These are phyloP conservation scores for Penicillium desertorum DNA, from an alignment of 495 filamentous ascomycete species.

Conservation along the genomic window DNA sequence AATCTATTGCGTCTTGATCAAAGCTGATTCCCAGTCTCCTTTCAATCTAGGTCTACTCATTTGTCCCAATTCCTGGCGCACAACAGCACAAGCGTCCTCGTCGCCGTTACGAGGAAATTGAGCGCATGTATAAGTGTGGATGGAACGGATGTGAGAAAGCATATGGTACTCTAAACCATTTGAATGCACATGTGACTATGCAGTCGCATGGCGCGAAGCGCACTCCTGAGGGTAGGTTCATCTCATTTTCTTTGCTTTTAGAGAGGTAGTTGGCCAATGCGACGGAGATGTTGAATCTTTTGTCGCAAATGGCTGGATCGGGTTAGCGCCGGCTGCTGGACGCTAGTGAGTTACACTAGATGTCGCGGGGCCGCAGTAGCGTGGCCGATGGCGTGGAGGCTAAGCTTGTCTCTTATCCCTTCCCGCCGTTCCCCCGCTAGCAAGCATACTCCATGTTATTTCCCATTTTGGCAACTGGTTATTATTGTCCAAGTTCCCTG, in stretches of 20 bases:
- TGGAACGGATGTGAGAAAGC: constrained; percentile 98
- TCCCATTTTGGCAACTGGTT: not conserved
- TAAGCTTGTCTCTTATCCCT: constrained; percentile 29
- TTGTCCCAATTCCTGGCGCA: constrained; percentile 95
- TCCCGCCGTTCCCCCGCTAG: constrained; percentile 10
- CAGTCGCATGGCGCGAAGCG: constrained; percentile 90
- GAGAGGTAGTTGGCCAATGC: constrained; percentile 1
- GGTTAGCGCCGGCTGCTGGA: constrained; percentile 32
- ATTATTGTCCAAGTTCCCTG: not conserved
- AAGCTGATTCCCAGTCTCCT: constrained; percentile 1
- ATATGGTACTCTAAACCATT: constrained; percentile 92
- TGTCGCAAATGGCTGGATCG: constrained; percentile 41
- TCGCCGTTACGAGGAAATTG: constrained; percentile 95
- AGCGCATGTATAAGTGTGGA: constrained; percentile 99
- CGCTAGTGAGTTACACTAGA: constrained; percentile 56
- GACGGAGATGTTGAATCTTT: constrained; percentile 12
- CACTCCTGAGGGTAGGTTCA: constrained; percentile 86
- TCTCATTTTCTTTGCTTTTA: constrained; percentile 13
- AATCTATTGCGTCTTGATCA: constrained; percentile 15
- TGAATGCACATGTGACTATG: constrained; percentile 98
- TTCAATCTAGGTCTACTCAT: constrained; percentile 83
- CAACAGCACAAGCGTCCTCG: constrained; percentile 97
- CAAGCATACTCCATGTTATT: not conserved
- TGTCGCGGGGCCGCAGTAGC: constrained; percentile 50
- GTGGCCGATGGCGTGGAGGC: constrained; percentile 41